phyloP scores from a whole-genome alignment of 371 early-diverging fungal species.

The Parasitella parasitica region DNA sequence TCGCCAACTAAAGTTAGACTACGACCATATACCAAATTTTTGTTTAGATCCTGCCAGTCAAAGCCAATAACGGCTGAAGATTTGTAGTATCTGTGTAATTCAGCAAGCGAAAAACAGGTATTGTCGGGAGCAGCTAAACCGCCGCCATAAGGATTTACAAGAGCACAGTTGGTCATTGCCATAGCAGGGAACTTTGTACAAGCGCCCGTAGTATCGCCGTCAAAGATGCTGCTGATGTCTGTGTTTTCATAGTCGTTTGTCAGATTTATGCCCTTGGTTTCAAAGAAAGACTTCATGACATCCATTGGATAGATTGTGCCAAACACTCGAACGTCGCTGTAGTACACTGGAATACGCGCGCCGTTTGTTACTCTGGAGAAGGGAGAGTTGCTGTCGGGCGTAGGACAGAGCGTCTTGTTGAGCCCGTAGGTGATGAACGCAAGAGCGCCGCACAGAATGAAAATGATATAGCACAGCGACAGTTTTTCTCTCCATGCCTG shows the following conservation, averaged over 20 bases:
- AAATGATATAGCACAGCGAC: slow-evolving; percentile 69
- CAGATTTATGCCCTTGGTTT: slow-evolving; percentile 37
- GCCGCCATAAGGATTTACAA: slow-evolving; percentile 52
- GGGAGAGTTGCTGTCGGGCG: slow-evolving; percentile 11
- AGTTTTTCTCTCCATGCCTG: slow-evolving; percentile 77
- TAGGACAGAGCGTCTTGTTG: slow-evolving; percentile 50
- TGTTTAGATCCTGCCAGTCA: slow-evolving; percentile 44
- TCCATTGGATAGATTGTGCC: slow-evolving; percentile 48
- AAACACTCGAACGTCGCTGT: slow-evolving; percentile 46
- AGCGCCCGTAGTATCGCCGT: slow-evolving; percentile 36
- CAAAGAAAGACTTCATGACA: slow-evolving; percentile 38
- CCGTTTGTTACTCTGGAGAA: slow-evolving; percentile 22
- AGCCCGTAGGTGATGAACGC: slow-evolving; percentile 70
- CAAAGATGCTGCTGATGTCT: slow-evolving; percentile 53
- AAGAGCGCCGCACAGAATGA: slow-evolving; percentile 55
- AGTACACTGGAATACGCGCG: slow-evolving; percentile 33
- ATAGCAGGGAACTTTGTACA: slow-evolving; percentile 32
- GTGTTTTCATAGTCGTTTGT: slow-evolving; percentile 50
- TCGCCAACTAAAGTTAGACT: slow-evolving; percentile 50
- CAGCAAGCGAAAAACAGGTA: slow-evolving; percentile 35
- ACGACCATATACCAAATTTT: slow-evolving; percentile 15
- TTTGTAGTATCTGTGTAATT: slow-evolving; percentile 22
- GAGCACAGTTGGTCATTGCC: slow-evolving; percentile 22
- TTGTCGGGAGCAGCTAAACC: slow-evolving; percentile 25
- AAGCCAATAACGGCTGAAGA: slow-evolving; percentile 33